Base-by-base conservation (phyloP, 768 basidiomycete species). In the Calocera viscosa region DNA sequence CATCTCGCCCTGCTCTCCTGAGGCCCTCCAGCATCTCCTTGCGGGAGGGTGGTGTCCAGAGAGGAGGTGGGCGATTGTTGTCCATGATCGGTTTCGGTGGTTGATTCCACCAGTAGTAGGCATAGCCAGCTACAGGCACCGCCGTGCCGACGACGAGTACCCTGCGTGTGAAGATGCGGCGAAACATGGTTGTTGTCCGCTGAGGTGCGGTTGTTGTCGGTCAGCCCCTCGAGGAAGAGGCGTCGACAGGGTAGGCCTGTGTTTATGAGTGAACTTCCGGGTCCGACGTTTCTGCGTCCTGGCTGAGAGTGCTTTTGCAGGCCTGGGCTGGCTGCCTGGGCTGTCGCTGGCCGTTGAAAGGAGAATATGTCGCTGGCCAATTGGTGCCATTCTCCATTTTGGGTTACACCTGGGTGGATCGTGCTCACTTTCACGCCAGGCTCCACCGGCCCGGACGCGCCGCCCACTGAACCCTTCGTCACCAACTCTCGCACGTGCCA, bases 21-120 rank as follows among this genome's bases (percentile, higher is more conserved):
- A 77, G 72, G 67, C 76, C 72, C 22, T 72, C 72, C 22, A 78
- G 67, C 75, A 73, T 74, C 72, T 72, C 80, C 77, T 53, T 68
- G 63, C 76, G 72, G 35, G 75, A 72, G 22, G 76, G 77, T 32
- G 77, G 76, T 11, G 75, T 72, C 77, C 76, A 77, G 70, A 78
- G 71, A 66, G 77, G 76, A 11, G 74, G 74, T 11, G 77, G 77
- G 66, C 77, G 71, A 40, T 73, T 69, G 64, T 71, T 70, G 34
- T 71, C 75, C 39, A 76, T 76, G 19, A 73, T 68, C 49, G 73
- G 71, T 67, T 74, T 74, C 49, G 47, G 65, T 17, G 40, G 28
- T 40, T 60, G 38, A 22, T 47, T 26, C 16, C 1, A 66, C 43
- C 43, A 33, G n/a, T 17, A 53, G 34, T 33, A 53, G 53, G 14